These are phyloP conservation scores for Hyphopichia fennica DNA, from an alignment of 1,139 yeast genomes.

Conservation along the genomic window DNA sequence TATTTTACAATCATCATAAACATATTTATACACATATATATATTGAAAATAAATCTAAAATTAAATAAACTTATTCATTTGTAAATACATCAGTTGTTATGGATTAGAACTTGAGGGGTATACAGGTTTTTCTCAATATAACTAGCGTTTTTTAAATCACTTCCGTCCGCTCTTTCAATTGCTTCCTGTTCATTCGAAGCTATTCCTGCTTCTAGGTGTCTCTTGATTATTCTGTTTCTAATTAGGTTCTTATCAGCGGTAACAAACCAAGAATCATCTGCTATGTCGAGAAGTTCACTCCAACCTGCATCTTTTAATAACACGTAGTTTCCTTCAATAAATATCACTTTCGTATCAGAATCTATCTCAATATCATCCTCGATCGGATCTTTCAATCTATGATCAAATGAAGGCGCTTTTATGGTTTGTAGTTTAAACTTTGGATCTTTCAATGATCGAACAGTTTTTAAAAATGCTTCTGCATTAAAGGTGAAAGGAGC, in stretches of 20 bases:
- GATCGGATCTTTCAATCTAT: conserved; percentile 64
- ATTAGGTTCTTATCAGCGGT: conserved; percentile 47
- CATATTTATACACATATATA: neutral
- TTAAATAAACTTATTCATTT: neutral
- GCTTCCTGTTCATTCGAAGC: conserved; percentile 60
- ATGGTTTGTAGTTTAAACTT: conserved; percentile 19
- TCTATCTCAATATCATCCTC: conserved; percentile 48
- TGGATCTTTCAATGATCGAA: conserved; percentile 19
- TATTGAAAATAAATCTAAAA: too few species aligned
- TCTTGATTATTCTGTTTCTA: conserved; percentile 57
- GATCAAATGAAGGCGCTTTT: conserved; percentile 76
- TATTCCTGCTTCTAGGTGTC: conserved; percentile 76
- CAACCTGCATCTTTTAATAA: conserved; percentile 51
- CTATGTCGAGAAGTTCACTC: conserved; percentile 38
- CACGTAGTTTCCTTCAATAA: conserved; percentile 69
- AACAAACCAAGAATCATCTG: conserved; percentile 48
- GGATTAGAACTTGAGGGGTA: conserved; percentile 18
- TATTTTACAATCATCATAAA: neutral
- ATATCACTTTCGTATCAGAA: conserved; percentile 47
- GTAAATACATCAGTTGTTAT: neutral
- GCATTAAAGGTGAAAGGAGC: conserved; percentile 86
- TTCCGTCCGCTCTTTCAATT: conserved; percentile 56
- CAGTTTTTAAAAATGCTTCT: conserved; percentile 26
- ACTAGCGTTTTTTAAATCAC: conserved; percentile 69
- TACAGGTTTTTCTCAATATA: conserved; percentile 48